These are phyloP conservation scores for Colletotrichum echinochloae DNA, from an alignment of 2,329 filamentous ascomycete species.

Conservation along the genomic window DNA sequence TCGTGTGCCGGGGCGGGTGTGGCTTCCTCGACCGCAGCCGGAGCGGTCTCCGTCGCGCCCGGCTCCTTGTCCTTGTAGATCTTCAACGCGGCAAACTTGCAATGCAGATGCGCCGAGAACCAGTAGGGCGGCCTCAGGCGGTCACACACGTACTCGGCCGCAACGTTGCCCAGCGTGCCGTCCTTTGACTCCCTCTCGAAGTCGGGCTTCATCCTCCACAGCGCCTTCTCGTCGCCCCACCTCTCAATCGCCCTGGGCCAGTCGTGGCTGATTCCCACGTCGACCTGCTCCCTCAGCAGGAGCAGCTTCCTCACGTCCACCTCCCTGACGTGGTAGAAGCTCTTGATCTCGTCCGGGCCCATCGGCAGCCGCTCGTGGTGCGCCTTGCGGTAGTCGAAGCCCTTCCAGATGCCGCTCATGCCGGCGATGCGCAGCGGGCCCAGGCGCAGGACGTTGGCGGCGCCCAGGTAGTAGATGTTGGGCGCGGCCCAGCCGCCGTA, in stretches of 20 bases:
- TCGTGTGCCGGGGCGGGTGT: constrained; percentile 16
- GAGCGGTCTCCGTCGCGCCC: not conserved
- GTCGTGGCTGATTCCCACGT: constrained; percentile 93
- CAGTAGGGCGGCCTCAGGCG: constrained; percentile 85
- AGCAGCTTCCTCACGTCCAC: constrained; percentile 91
- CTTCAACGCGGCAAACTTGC: constrained; percentile 82
- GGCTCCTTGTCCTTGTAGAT: constrained; percentile 58
- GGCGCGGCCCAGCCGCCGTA: constrained; percentile 98
- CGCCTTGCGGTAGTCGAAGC: constrained; percentile 83
- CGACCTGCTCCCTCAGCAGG: constrained; percentile 86
- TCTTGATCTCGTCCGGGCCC: constrained; percentile 78
- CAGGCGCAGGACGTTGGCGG: constrained; percentile 87
- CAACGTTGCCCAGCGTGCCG: constrained; percentile 82
- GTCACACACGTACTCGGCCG: constrained; percentile 84
- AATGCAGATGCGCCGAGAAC: constrained; percentile 95
- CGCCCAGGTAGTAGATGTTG: constrained; percentile 97
- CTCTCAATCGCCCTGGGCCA: constrained; percentile 90
- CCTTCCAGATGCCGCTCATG: constrained; percentile 95
- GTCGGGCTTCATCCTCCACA: constrained; percentile 80
- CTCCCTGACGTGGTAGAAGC: constrained; percentile 91
- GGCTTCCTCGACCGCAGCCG: constrained; percentile 10
- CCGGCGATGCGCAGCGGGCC: constrained; percentile 90
- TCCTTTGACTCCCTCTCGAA: constrained; percentile 82
- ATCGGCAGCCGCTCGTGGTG: constrained; percentile 92
- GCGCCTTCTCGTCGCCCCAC: constrained; percentile 73